Percentiles rank a stretch among this genome's conserved stretches.
Evolutionary conservation across 1,139 yeast species (phyloP).

Genomic region (Blastobotrys ciferrii): DNA sequence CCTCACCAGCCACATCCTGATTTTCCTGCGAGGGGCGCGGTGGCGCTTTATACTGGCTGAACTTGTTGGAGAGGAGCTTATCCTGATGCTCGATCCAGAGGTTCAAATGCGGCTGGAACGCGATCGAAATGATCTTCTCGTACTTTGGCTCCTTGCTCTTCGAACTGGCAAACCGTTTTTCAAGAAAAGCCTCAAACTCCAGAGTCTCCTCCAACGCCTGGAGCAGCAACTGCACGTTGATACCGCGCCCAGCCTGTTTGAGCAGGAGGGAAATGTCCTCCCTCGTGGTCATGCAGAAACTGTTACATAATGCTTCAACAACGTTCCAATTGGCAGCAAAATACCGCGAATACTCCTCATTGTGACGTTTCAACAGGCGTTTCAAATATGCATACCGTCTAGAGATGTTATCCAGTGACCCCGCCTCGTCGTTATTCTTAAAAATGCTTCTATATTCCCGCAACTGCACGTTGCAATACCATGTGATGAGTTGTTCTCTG

Average conservation of each 20-base stretch:
- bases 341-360: slow-evolving; percentile 47
- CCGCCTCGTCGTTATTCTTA: slow-evolving; percentile 82
- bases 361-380: slow-evolving; percentile 62
- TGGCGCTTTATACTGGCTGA: slow-evolving; percentile 41
- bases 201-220: slow-evolving; percentile 59
- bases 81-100: slow-evolving; percentile 92
- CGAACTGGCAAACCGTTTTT: slow-evolving; percentile 46
- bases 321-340: slow-evolving; percentile 79
- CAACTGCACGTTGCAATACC: slow-evolving; percentile 72
- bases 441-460: slow-evolving; percentile 76
- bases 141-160: slow-evolving; percentile 21
- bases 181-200: slow-evolving; percentile 76
- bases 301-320: slow-evolving; percentile 54
- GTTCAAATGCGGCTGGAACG: slow-evolving; percentile 80
- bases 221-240: slow-evolving; percentile 59
- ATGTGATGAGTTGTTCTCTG: slow-evolving; percentile 60
- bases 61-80: slow-evolving; percentile 54
- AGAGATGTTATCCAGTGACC: slow-evolving; percentile 80
- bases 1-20: slow-evolving; percentile 35
- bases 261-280: slow-evolving; percentile 58
- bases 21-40: slow-evolving; percentile 36
- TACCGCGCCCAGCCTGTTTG: slow-evolving; percentile 35
- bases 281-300: slow-evolving; percentile 68
- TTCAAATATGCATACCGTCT: slow-evolving; percentile 81
- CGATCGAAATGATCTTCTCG: slow-evolving; percentile 59